These are phyloP conservation scores for Phytophthora megakarya DNA, from an alignment of 352 stramenopile genomes.

Conservation along the genomic window DNA sequence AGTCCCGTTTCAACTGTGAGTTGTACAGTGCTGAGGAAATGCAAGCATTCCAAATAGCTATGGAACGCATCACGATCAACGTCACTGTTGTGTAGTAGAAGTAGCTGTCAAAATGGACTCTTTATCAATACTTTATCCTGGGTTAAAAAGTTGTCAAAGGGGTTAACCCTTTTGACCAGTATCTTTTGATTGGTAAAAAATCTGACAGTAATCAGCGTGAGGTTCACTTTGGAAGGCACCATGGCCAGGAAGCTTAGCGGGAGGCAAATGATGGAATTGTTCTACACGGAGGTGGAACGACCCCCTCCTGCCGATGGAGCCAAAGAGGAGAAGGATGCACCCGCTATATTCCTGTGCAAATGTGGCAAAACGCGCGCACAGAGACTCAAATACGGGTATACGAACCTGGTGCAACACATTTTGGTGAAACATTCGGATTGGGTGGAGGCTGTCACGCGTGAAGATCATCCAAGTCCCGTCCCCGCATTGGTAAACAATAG, in stretches of 20 bases:
- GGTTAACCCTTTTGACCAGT: too few relatives aligned
- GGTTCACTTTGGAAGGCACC: neutral
- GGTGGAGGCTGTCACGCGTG: constrained; percentile 36
- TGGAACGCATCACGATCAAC: constrained; percentile 69
- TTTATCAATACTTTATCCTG: neutral
- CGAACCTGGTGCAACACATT: constrained; percentile 72
- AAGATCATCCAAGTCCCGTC: constrained; percentile 26
- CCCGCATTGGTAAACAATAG: constrained; percentile 22
- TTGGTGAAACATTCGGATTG: constrained; percentile 69
- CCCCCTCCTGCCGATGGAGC: neutral
- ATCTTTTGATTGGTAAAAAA: constrained; percentile 22
- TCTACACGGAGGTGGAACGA: constrained; percentile 45
- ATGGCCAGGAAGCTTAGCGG: constrained; percentile 44
- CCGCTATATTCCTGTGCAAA: constrained; percentile 56
- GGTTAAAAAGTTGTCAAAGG: constrained; percentile 2
- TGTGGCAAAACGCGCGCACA: constrained; percentile 66
- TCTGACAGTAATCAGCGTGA: neutral
- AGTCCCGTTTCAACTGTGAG: constrained; percentile 68
- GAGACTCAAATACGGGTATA: constrained; percentile 58
- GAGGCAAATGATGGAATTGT: constrained; percentile 52
- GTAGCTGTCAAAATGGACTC: too few relatives aligned
- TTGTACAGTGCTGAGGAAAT: constrained; percentile 73
- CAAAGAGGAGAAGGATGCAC: constrained; percentile 7
- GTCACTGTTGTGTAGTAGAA: constrained; percentile 50
- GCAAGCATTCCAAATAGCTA: constrained; percentile 77